These are phyloP conservation scores for Eucalyptus erythrocorys DNA, from an alignment of 345 rosid species.

Conservation along the genomic window DNA sequence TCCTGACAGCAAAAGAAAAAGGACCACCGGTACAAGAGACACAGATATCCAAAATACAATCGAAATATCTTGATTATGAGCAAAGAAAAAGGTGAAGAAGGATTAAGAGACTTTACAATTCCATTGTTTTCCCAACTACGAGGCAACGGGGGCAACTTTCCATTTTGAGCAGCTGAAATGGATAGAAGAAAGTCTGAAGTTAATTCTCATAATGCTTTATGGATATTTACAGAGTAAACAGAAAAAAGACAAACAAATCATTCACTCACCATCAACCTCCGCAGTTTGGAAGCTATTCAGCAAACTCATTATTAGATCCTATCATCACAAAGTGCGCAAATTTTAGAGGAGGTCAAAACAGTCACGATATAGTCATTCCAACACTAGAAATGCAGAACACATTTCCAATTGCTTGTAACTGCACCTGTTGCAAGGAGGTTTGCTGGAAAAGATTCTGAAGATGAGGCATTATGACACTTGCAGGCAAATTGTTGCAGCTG, in stretches of 20 bases:
- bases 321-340: slow-evolving; percentile 5
- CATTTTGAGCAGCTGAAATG: slow-evolving; percentile 59
- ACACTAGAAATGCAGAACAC: neutral
- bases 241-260: neutral
- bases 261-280: slow-evolving; percentile 65
- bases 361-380: neutral
- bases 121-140: slow-evolving; percentile 63
- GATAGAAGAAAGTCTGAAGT: neutral
- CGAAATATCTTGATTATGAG: neutral
- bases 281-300: slow-evolving; percentile 55
- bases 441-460: slow-evolving; percentile 92
- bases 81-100: neutral
- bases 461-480: slow-evolving; percentile 48
- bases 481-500: slow-evolving; percentile 18
- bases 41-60: neutral
- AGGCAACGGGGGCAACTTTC: slow-evolving; percentile 77
- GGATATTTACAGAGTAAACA: neutral
- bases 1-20: neutral
- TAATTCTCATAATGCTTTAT: neutral
- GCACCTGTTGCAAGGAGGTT: slow-evolving; percentile 81
- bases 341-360: neutral
- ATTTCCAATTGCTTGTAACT: neutral
- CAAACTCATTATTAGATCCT: slow-evolving; percentile 73
- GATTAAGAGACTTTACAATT: slow-evolving; percentile 19
- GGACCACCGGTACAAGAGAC: neutral